Conservation (phyloP, 2,329 filamentous ascomycete genomes). For the Coniochaeta sp. region DNA sequence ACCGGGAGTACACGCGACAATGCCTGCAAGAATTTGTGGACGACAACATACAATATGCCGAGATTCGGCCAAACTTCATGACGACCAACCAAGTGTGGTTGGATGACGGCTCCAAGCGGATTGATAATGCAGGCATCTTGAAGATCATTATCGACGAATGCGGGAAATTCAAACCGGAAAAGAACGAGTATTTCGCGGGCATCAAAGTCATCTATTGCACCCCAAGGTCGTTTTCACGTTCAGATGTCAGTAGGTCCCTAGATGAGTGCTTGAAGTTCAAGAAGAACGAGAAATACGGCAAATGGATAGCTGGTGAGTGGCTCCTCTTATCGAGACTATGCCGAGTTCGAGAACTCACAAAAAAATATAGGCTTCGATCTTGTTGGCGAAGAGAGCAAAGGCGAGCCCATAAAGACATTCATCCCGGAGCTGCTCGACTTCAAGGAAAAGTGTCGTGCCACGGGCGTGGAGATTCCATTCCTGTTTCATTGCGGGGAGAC, state of each 20-base stretch:
- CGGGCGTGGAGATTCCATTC: conserved; percentile 55
- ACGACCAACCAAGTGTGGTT: conserved; percentile 51
- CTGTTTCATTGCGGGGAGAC: conserved; percentile 74
- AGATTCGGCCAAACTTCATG: conserved; percentile 64
- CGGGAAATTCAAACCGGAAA: conserved; percentile 31
- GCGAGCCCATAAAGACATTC: conserved; percentile 49
- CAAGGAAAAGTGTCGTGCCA: conserved; percentile 36
- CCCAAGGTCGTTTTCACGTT: conserved; percentile 48
- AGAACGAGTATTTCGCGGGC: conserved; percentile 44
- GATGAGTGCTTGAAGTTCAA: conserved; percentile 57
- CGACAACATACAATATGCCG: conserved; percentile 64
- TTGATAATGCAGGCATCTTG: conserved; percentile 43
- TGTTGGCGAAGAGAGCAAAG: conserved; percentile 59
- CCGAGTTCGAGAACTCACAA: no score
- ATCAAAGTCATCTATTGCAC: conserved; percentile 68
- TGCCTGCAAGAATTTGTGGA: conserved; percentile 54
- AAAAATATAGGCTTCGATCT: conserved; percentile 56
- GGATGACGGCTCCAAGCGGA: conserved; percentile 38
- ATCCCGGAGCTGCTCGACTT: conserved; percentile 50
- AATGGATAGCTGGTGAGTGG: conserved; percentile 55
- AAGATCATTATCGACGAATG: conserved; percentile 49
- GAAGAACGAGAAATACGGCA: conserved; percentile 32
- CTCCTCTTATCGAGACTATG: no score
- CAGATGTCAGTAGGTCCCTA: conserved; percentile 42
- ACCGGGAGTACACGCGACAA: conserved; percentile 48